These are phyloP conservation scores for Suhomyces taliae DNA, from an alignment of 1,139 yeast genomes.

Conservation along the genomic window DNA sequence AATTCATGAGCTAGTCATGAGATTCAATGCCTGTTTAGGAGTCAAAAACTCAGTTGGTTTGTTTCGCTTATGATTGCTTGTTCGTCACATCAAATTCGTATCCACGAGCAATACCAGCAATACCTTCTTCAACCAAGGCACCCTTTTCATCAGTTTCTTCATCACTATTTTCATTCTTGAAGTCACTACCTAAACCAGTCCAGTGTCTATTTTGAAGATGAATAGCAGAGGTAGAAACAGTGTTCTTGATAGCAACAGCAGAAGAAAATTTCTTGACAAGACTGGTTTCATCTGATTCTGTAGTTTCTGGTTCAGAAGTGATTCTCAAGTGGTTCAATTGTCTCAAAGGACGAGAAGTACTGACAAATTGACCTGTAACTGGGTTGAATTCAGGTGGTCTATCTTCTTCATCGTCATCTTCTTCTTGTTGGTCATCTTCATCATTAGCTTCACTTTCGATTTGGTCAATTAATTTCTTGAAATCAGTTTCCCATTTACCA, in stretches of 20 bases:
- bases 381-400: constrained; percentile 86
- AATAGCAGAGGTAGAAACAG: constrained; percentile 87
- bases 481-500: constrained; percentile 89
- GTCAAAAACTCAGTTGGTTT: too few species aligned
- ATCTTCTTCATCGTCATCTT: constrained; percentile 39
- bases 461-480: constrained; percentile 49
- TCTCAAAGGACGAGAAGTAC: constrained; percentile 73
- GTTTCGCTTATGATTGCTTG: background rate
- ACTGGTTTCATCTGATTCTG: constrained; percentile 18
- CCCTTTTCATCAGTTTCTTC: constrained; percentile 53
- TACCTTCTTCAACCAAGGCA: constrained; percentile 77
- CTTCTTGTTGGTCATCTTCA: constrained; percentile 12
- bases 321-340: constrained; percentile 65
- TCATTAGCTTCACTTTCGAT: constrained; percentile 22
- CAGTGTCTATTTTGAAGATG: constrained; percentile 72
- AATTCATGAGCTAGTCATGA: too few species aligned
- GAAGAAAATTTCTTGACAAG: constrained; percentile 61
- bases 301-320: constrained; percentile 32
- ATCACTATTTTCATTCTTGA: constrained; percentile 31
- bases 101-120: constrained; percentile 86
- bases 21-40: too few species aligned
- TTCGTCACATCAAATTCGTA: constrained; percentile 44
- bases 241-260: constrained; percentile 65
- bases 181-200: constrained; percentile 93
- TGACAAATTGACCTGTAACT: constrained; percentile 75